A percentile compares a stretch with the other conserved stretches of the same genome.
phyloP scores from a whole-genome alignment of 2,329 filamentous ascomycete species.

The Pseudomassariella vexata region DNA sequence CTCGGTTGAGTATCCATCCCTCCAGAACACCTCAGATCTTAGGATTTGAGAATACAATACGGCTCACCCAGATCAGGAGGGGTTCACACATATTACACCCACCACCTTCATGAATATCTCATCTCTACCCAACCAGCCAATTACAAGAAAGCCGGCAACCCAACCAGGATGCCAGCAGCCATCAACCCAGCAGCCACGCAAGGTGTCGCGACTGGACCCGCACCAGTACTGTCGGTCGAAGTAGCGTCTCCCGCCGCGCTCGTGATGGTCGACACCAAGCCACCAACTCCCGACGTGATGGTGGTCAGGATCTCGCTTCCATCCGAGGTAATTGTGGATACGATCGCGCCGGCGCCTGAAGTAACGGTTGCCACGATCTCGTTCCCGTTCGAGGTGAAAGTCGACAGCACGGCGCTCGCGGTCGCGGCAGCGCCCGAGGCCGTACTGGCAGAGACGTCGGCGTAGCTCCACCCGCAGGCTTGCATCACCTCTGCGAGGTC shows the following conservation, averaged over 20 bases:
- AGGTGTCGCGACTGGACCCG: neutral
- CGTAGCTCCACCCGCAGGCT: no score
- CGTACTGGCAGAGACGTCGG: neutral
- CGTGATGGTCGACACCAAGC: neutral
- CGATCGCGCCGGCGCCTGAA: neutral
- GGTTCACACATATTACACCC: no score
- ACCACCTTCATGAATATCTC: no score
- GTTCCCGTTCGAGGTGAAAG: neutral
- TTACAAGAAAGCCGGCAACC: no score
- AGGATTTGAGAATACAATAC: no score
- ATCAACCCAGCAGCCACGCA: neutral
- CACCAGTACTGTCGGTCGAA: constrained; percentile 1
- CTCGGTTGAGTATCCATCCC: no score
- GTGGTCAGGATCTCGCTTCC: neutral
- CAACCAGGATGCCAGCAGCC: no score
- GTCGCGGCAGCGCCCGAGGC: neutral
- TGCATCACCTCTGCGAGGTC: no score
- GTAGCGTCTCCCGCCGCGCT: neutral
- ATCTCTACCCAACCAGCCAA: no score
- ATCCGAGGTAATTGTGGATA: constrained; percentile 1
- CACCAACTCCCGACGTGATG: constrained; percentile 1
- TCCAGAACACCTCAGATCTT: no score
- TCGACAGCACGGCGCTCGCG: neutral
- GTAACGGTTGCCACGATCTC: neutral
- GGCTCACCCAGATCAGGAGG: no score